Base-by-base conservation (phyloP, 805 yeast genomes). In the Candida tammaniensis region DNA sequence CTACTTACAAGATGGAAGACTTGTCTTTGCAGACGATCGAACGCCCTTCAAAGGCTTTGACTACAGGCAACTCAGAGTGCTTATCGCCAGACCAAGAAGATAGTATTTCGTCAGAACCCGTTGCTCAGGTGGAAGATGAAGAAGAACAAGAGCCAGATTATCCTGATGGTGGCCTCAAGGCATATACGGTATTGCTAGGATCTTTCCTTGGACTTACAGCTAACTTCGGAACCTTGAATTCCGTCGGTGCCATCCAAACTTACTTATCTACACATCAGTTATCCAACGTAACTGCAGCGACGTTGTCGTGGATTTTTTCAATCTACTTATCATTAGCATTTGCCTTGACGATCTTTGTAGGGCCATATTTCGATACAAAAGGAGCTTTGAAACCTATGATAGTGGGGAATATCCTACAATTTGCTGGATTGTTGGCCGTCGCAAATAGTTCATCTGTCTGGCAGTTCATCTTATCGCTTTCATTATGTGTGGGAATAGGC, bases 291-390 rank as follows among this genome's bases (percentile, higher is more conserved):
- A 33, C 46, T 3, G 54, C 64, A 4, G 47, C 59, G 7, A 56
- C 65, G 0, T 43, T 63, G 1, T 54, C 69, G n/a, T 63, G 70
- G 70, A 61, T 63, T 24, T 64, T 64, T 40, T 61, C 68, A 21
- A 55, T 64, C 29, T 61, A 57, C 41, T 39, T 60, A 39, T 45
- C 60, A 11, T 37, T 64, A 8, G 48, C 67, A 6, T 59, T 54
- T 33, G 46, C 44, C 6, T 30, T 49, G 11, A 57, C 61, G 3
- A 42, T 52, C 5, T 52, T 76, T 15, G 70, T 74, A 10, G 87
- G 84, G 1, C 74, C 77, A 5, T 57, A 76, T 27, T 83, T 82
- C 50, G 89, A 82, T 53, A 59, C 74, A 27, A 68, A 69, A 36
- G 89, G 89, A 2, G 64, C 80, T 10, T 59, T 57, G 24, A 42